phyloP scores from a whole-genome alignment of 352 stramenopile genomes.

The Phytopythium mirpurense region DNA sequence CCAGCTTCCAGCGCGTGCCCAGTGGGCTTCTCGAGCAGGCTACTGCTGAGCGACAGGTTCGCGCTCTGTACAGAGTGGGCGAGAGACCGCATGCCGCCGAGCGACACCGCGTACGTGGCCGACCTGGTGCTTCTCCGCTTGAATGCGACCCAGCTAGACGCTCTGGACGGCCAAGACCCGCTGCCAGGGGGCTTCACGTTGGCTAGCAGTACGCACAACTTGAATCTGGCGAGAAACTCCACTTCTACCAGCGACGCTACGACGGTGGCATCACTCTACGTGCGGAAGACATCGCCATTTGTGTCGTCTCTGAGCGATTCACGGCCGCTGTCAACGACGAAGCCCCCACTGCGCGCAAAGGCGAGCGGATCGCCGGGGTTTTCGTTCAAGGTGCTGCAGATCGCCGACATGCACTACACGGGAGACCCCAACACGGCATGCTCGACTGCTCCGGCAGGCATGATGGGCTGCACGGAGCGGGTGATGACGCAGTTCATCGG shows the following conservation, averaged over 20 bases:
- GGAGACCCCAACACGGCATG: conserved; percentile 10
- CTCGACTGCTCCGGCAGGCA: conserved; percentile 7
- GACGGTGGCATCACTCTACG: background rate
- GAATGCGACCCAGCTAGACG: background rate
- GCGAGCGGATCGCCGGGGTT: background rate
- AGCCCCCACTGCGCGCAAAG: background rate
- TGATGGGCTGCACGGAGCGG: conserved; percentile 30
- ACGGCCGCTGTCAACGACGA: background rate
- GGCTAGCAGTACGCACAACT: background rate
- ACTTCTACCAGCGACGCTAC: background rate
- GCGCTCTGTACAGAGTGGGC: background rate
- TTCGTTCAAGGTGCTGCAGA: conserved; percentile 52
- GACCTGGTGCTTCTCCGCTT: background rate
- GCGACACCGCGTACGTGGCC: background rate
- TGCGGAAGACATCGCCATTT: background rate
- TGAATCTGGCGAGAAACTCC: background rate
- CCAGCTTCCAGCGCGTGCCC: background rate
- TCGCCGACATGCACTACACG: conserved; percentile 32
- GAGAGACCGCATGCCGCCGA: background rate
- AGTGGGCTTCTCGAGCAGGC: background rate
- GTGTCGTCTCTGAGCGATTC: background rate
- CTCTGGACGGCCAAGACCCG: background rate
- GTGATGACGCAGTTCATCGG: conserved; percentile 42
- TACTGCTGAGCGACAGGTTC: background rate
- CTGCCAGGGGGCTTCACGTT: background rate